phyloP scores from a whole-genome alignment of 495 filamentous ascomycete species.

The Talaromyces proteolyticus region DNA sequence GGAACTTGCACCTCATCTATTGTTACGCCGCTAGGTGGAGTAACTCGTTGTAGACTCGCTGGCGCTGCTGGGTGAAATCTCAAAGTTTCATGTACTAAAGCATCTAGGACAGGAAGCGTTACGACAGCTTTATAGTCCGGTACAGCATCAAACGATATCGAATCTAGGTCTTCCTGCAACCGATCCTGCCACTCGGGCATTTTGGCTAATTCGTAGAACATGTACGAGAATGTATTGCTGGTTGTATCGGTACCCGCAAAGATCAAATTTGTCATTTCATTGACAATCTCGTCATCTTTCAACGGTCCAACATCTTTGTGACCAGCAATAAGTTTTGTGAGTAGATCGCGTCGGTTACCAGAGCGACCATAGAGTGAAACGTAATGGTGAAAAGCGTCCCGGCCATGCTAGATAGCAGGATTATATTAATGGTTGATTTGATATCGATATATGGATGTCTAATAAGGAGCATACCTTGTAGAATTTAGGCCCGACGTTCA shows the following conservation, averaged over 20 bases:
- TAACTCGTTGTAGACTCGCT: constrained; percentile 24
- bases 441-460: neutral
- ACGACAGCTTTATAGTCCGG: constrained; percentile 7
- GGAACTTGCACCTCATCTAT: constrained; percentile 39
- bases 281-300: neutral
- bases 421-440: too few species aligned
- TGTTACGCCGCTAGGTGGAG: constrained; percentile 36
- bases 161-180: constrained; percentile 12
- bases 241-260: constrained; percentile 37
- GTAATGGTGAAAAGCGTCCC: neutral
- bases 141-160: constrained; percentile 7
- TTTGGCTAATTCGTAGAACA: constrained; percentile 37
- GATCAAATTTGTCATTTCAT: neutral
- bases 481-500: too few species aligned
- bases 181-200: constrained; percentile 27
- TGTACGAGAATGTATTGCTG: constrained; percentile 39
- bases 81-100: constrained; percentile 35
- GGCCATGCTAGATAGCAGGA: too few species aligned
- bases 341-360: neutral
- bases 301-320: neutral
- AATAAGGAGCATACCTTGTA: too few species aligned
- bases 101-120: constrained; percentile 25
- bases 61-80: constrained; percentile 19
- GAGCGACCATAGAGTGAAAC: neutral
- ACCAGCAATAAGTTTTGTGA: neutral